Evolutionary conservation across 1,139 yeast genomes (phyloP), one percentile per base, ranked within the genome.

Genomic region (Geotrichum bryndzae): DNA sequence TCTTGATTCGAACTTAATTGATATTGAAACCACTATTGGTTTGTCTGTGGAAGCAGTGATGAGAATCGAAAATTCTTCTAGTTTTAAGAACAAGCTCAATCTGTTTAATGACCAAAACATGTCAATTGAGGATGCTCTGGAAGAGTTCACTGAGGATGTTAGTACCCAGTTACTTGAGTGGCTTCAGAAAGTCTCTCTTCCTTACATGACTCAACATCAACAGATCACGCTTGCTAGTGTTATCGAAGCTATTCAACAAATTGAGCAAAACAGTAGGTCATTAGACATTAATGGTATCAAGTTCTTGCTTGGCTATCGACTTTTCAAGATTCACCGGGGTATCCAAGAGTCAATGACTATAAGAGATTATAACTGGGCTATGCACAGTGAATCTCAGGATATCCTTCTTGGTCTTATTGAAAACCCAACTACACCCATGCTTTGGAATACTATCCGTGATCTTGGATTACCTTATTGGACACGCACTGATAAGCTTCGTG

Each of bases 301-400:
- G 61, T 92, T 86, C 69, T 78, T 86, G 63, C 77, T 90, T 35
- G 95, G 96, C 1, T 84, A 85, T 68, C 86, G 86, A 67, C 77
- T 92, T 58, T 89, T 83, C 68, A 84, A 84, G 66, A 73, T 84
- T 13, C 88, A 85, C 67, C 73, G 72, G 38, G 79, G 77, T 3
- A 69, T 76, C 1, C 83, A 83, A 63, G 76, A 79, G 55, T 73
- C 79, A 1, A 77, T 92, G 67, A 80, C 86, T 1, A 87, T 88
- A 84, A 81, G 97, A 70, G 98, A 92, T 74, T 82, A 88, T 58
- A 82, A 83, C 61, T 92, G 96, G 95, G 97, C 96, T 0, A 75
- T 89, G 46, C 96, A 90, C 72, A 86, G 94, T 65, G 90, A 86
- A 61, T 86, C 87, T 64, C 88, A 87, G 68, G 92, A 88, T 63